Conservation (phyloP, 495 filamentous ascomycete genomes). For the Lasiosphaeria ovina region DNA sequence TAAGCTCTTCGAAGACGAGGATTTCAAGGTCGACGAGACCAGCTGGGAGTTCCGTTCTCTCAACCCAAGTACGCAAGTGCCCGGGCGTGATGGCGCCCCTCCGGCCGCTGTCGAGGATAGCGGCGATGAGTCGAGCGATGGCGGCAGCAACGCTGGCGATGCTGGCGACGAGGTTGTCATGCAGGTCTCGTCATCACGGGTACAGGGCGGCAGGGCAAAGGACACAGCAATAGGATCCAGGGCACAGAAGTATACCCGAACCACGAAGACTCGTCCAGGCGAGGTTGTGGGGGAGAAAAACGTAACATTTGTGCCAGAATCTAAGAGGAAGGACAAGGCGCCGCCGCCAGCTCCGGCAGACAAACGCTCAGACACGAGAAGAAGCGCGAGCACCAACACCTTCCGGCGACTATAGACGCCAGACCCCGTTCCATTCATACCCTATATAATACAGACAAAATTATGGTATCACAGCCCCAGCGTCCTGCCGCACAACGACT, state of each 20-base stretch:
- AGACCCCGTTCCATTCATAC: constrained; percentile 16
- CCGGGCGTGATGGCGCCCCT: constrained; percentile 15
- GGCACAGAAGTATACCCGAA: constrained; percentile 45
- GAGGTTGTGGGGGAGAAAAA: constrained; percentile 79
- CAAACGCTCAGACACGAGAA: constrained; percentile 50
- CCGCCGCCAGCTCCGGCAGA: constrained; percentile 33
- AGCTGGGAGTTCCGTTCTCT: constrained; percentile 80
- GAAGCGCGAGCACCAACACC: constrained; percentile 72
- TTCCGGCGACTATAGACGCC: constrained; percentile 59
- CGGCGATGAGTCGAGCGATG: constrained; percentile 23
- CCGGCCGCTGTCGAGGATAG: constrained; percentile 20
- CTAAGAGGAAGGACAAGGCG: constrained; percentile 49
- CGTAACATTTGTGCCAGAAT: constrained; percentile 75
- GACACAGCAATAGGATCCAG: constrained; percentile 73
- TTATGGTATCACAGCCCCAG: constrained; percentile 16
- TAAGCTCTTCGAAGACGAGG: constrained; percentile 84
- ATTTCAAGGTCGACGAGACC: constrained; percentile 89
- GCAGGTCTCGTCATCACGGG: constrained; percentile 69
- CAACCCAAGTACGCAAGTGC: constrained; percentile 72
- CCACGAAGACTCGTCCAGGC: constrained; percentile 44
- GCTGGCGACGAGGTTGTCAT: constrained; percentile 50
- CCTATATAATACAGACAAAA: constrained; percentile 30
- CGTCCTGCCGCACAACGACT: constrained; percentile 14
- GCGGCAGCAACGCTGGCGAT: constrained; percentile 41
- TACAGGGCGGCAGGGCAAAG: constrained; percentile 52